Evolutionary conservation across 345 rosid species (phyloP).

Genomic region (Brassica incana): DNA sequence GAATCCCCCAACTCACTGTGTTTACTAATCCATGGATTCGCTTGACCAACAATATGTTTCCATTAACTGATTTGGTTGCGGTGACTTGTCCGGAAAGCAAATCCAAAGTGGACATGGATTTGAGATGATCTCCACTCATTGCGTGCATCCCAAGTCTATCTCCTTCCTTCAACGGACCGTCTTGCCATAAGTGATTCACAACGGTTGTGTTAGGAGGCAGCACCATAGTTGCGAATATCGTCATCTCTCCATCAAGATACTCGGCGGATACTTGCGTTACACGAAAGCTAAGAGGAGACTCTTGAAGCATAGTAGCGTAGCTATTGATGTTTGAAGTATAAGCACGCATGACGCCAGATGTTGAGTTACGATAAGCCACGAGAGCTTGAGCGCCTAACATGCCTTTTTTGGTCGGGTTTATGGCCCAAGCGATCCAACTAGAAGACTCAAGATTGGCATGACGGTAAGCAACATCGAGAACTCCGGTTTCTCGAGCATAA

Average conservation of each 20-base stretch:
- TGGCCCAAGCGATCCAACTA: constrained; percentile 62
- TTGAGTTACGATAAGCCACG: constrained; percentile 48
- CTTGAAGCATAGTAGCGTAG: constrained; percentile 32
- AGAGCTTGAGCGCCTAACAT: constrained; percentile 63
- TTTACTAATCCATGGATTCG: constrained; percentile 55
- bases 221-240: constrained; percentile 53
- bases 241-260: constrained; percentile 41
- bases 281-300: constrained; percentile 43
- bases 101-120: constrained; percentile 60
- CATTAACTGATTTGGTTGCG: background rate
- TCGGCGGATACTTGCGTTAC: constrained; percentile 44
- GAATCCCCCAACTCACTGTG: constrained; percentile 65
- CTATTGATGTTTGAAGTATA: constrained; percentile 41
- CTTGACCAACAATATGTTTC: constrained; percentile 18
- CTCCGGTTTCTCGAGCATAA: constrained; percentile 33
- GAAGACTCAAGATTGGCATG: constrained; percentile 40
- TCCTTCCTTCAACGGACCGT: constrained; percentile 52
- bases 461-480: constrained; percentile 52
- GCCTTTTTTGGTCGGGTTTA: constrained; percentile 45
- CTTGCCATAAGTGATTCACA: constrained; percentile 78
- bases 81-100: constrained; percentile 55
- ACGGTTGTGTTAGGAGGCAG: constrained; percentile 36
- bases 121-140: constrained; percentile 52
- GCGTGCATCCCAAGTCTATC: constrained; percentile 45
- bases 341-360: constrained; percentile 35